Percentiles rank a stretch among this genome's conserved stretches.
Conservation (phyloP, 345 rosid species). For the Nephelium lappaceum region DNA sequence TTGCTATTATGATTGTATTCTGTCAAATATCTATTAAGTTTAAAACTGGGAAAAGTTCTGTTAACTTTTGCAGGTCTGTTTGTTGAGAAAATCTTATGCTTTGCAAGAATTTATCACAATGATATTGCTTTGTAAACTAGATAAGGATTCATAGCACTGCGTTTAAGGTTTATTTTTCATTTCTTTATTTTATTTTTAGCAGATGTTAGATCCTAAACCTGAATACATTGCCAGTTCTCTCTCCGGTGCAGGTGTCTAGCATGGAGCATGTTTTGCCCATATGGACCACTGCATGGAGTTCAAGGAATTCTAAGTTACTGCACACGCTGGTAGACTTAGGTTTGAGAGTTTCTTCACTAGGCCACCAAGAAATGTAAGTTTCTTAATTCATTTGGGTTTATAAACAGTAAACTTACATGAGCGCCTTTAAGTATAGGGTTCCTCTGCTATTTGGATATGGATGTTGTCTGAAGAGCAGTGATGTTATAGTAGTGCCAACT, state of each 20-base stretch:
- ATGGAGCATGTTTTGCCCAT: conserved; percentile 75
- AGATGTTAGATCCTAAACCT: conserved; percentile 32
- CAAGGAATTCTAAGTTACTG: conserved; percentile 38
- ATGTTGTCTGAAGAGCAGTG: not conserved
- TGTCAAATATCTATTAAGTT: not conserved
- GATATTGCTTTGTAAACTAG: conserved; percentile 10
- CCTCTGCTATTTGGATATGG: not conserved
- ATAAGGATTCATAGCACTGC: not conserved
- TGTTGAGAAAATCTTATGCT: not conserved
- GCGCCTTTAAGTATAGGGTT: not conserved
- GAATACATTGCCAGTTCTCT: conserved; percentile 64
- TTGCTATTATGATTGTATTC: not conserved
- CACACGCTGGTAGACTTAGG: conserved; percentile 59
- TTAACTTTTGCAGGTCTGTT: not conserved
- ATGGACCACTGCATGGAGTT: conserved; percentile 48
- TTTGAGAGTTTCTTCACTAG: conserved; percentile 69
- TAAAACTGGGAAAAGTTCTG: not conserved
- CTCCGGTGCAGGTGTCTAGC: conserved; percentile 72
- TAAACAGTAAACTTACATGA: conserved; percentile 14
- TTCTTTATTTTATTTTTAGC: conserved; percentile 2
- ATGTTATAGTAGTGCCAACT: not conserved
- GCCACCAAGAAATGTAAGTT: conserved; percentile 67
- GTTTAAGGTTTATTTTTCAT: not conserved
- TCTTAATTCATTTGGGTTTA: conserved; percentile 7
- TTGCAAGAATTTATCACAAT: not conserved